Percentiles rank a stretch among this genome's conserved stretches.
Conservation (phyloP, 78 protist genomes). For the Emiliania huxleyi region DNA sequence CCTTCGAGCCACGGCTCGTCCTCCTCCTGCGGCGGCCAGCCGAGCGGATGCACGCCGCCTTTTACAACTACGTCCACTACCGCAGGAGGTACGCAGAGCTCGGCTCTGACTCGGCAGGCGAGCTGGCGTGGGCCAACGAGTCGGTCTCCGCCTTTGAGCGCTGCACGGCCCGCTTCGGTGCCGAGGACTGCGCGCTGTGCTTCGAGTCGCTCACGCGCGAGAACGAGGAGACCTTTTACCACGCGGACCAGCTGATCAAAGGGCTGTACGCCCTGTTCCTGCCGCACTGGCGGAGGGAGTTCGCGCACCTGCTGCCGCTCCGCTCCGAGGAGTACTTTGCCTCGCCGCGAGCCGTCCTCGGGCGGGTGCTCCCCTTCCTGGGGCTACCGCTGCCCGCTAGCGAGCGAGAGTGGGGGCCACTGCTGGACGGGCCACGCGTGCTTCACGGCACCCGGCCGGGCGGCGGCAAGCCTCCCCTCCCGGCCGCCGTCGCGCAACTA, state of each 20-base stretch:
- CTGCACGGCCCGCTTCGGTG: not conserved
- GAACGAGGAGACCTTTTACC: slow-evolving; percentile 18
- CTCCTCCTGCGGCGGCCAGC: not conserved
- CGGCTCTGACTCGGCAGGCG: not conserved
- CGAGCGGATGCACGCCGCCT: not conserved
- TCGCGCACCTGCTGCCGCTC: not conserved
- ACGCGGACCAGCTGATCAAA: slow-evolving; percentile 16
- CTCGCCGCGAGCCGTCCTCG: not conserved
- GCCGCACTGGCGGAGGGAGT: not conserved
- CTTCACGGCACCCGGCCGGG: not conserved
- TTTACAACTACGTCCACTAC: not conserved
- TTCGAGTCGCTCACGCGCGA: slow-evolving; percentile 15
- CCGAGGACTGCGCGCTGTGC: not conserved
- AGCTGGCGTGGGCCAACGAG: not conserved
- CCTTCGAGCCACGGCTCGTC: not conserved
- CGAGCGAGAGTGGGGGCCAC: not conserved
- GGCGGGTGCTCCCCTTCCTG: not conserved
- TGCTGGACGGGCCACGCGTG: not conserved
- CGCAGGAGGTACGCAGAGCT: not conserved
- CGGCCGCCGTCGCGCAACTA: too few relatives aligned
- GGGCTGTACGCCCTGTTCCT: not conserved
- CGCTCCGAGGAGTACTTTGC: not conserved
- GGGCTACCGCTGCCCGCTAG: not conserved
- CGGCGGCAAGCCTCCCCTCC: not conserved
- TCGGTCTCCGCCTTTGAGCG: not conserved